These are phyloP conservation scores for Fusarium nygamai DNA, from an alignment of 2,329 filamentous ascomycete genomes.

Conservation along the genomic window DNA sequence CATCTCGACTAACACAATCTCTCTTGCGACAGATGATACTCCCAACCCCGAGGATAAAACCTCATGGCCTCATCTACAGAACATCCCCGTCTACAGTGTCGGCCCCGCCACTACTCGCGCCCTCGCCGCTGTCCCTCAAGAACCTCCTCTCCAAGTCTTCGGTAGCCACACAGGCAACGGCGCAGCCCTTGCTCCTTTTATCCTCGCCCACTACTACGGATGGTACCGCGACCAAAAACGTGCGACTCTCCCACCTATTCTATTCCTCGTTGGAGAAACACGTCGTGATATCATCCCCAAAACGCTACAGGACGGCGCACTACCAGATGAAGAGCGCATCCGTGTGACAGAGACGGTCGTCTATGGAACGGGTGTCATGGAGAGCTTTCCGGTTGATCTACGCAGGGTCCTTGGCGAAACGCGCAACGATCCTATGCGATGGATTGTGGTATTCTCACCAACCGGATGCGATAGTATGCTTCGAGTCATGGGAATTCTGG, in stretches of 20 bases:
- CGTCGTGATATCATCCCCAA: constrained; percentile 89
- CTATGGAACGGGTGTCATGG: constrained; percentile 87
- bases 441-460: constrained; percentile 81
- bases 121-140: constrained; percentile 64
- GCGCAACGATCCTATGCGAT: constrained; percentile 57
- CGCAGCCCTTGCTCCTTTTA: constrained; percentile 79
- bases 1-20: neutral
- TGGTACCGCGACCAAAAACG: constrained; percentile 57
- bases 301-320: constrained; percentile 69
- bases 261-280: constrained; percentile 93
- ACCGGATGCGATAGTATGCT: constrained; percentile 72
- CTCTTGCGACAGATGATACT: constrained; percentile 17
- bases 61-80: constrained; percentile 63
- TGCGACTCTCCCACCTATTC: constrained; percentile 66
- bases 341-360: constrained; percentile 82
- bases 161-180: constrained; percentile 88
- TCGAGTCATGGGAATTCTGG: constrained; percentile 61
- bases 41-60: constrained; percentile 6
- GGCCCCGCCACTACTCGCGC: constrained; percentile 84
- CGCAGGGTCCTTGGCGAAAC: constrained; percentile 59
- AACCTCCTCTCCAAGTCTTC: constrained; percentile 69
- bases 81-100: constrained; percentile 77
- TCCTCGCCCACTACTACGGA: constrained; percentile 77
- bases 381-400: constrained; percentile 78
- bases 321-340: constrained; percentile 64